phyloP scores from a whole-genome alignment of 768 basidiomycete species.

The Russula vinacea region DNA sequence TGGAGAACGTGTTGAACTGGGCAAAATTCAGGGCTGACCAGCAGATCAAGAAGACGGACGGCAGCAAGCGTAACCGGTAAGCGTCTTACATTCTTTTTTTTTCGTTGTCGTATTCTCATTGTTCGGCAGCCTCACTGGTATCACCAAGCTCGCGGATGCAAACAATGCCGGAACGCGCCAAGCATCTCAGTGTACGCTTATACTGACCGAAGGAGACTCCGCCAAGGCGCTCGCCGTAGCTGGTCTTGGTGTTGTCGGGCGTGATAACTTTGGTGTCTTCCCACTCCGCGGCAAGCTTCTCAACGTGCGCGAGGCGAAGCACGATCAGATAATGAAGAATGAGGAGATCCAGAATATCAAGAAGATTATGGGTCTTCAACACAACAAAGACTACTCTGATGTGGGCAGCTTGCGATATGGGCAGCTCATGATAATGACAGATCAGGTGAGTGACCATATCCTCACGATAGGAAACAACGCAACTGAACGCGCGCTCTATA shows the following conservation, averaged over 20 bases:
- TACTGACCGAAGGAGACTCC: constrained; percentile 98
- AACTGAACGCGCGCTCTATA: constrained; percentile 35
- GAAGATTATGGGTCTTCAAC: constrained; percentile 95
- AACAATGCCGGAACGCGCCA: constrained; percentile 91
- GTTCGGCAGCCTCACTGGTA: constrained; percentile 68
- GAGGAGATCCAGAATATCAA: constrained; percentile 96
- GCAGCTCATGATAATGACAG: constrained; percentile 98
- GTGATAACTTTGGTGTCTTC: constrained; percentile 97
- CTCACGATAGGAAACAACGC: not conserved
- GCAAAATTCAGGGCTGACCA: constrained; percentile 97
- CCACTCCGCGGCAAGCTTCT: constrained; percentile 94
- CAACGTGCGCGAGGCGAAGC: constrained; percentile 94
- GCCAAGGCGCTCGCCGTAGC: constrained; percentile 96
- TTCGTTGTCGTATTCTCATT: not conserved
- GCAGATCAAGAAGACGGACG: constrained; percentile 94
- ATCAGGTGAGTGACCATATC: constrained; percentile 64
- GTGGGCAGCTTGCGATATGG: constrained; percentile 80
- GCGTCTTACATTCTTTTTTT: constrained; percentile 30
- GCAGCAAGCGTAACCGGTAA: constrained; percentile 80
- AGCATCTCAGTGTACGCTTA: constrained; percentile 84
- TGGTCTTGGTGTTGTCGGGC: constrained; percentile 90
- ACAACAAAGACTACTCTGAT: constrained; percentile 82
- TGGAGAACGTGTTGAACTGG: constrained; percentile 92
- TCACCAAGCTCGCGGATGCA: constrained; percentile 93
- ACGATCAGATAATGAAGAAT: constrained; percentile 98